A percentile compares a stretch with the other conserved stretches of the same genome.
These are phyloP conservation scores for Turnera subulata DNA, from an alignment of 345 rosid species.

Conservation along the genomic window DNA sequence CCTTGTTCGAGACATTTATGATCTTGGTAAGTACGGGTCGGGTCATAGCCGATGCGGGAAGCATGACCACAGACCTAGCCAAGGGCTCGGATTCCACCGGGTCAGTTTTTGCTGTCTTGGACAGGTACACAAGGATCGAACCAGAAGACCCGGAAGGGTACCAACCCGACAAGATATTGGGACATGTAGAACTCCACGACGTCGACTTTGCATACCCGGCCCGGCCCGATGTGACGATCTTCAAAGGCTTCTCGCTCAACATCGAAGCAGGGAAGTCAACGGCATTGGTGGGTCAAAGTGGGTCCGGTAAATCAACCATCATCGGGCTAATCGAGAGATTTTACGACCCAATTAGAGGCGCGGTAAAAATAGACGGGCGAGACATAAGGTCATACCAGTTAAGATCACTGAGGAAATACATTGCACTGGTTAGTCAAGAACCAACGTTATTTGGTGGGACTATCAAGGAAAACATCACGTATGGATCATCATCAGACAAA, in stretches of 20 bases:
- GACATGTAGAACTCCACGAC: slow-evolving; percentile 12
- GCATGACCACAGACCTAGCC: slow-evolving; percentile 25
- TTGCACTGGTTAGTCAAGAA: slow-evolving; percentile 31
- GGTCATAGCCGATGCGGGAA: slow-evolving; percentile 28
- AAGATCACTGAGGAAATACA: slow-evolving; percentile 19
- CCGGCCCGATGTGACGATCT: slow-evolving; percentile 22
- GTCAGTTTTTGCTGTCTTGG: slow-evolving; percentile 22
- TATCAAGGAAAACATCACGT: slow-evolving; percentile 21
- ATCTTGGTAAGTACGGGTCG: slow-evolving; percentile 26
- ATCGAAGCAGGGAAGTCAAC: slow-evolving; percentile 31
- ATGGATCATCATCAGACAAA: slow-evolving; percentile 9
- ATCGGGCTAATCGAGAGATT: slow-evolving; percentile 26
- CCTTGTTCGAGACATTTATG: slow-evolving; percentile 26
- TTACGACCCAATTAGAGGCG: slow-evolving; percentile 23
- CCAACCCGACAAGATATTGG: slow-evolving; percentile 12
- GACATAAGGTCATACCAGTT: slow-evolving; percentile 21
- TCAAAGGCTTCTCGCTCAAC: slow-evolving; percentile 17
- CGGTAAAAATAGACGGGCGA: slow-evolving; percentile 19
- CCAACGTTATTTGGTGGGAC: slow-evolving; percentile 21
- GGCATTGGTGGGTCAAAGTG: slow-evolving; percentile 31
- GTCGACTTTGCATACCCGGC: slow-evolving; percentile 30
- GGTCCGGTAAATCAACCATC: slow-evolving; percentile 30
- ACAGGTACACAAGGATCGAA: slow-evolving; percentile 23
- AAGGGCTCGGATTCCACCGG: slow-evolving; percentile 24
- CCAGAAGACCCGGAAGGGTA: slow-evolving; percentile 17